Conservation (phyloP, 768 basidiomycete species). For the Boletus sp. region DNA sequence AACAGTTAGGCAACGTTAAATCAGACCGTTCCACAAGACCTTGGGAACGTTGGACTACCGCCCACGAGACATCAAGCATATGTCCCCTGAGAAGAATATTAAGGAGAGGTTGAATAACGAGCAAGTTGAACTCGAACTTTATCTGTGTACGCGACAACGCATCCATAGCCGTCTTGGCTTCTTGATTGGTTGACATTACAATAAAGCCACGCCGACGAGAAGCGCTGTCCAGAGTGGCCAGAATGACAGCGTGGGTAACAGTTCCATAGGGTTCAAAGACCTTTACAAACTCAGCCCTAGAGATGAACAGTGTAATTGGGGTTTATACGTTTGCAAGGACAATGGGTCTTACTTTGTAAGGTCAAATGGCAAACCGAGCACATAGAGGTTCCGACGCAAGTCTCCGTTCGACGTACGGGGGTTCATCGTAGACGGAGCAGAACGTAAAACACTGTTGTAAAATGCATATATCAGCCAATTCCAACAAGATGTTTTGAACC, state of each 20-base stretch:
- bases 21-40: constrained; percentile 37
- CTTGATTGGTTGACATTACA: constrained; percentile 73
- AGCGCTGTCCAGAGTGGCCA: constrained; percentile 81
- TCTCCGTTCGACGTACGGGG: constrained; percentile 32
- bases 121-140: constrained; percentile 45
- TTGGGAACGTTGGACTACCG: constrained; percentile 83
- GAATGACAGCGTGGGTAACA: constrained; percentile 74
- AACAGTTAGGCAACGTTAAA: constrained; percentile 2
- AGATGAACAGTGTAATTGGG: neutral
- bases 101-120: neutral
- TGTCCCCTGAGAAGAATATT: constrained; percentile 51
- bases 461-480: constrained; percentile 21
- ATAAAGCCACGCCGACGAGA: constrained; percentile 82
- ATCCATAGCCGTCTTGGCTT: constrained; percentile 69
- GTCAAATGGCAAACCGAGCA: constrained; percentile 80
- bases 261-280: constrained; percentile 65
- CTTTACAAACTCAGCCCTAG: constrained; percentile 54
- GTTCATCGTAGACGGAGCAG: neutral
- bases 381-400: constrained; percentile 75
- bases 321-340: neutral
- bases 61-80: constrained; percentile 80
- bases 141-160: constrained; percentile 65
- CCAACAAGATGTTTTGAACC: neutral
- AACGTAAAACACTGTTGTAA: constrained; percentile 39
- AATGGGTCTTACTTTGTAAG: constrained; percentile 60